Evolutionary conservation across 768 basidiomycete species (phyloP).

Genomic region (Xerocomellus chrysenteron): DNA sequence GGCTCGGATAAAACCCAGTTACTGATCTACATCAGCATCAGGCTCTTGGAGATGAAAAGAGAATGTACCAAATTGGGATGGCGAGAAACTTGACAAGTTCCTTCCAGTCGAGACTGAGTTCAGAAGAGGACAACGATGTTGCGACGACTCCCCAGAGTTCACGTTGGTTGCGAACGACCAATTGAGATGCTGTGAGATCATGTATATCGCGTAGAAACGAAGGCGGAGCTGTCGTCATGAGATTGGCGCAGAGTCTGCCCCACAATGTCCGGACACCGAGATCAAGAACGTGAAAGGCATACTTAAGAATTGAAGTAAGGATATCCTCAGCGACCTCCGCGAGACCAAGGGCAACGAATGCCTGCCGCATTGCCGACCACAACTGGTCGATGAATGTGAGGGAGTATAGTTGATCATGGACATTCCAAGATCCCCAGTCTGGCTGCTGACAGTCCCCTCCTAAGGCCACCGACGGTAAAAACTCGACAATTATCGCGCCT

Average conservation of each 20-base stretch:
- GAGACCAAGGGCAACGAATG: slow-evolving; percentile 44
- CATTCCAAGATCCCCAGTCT: slow-evolving; percentile 22
- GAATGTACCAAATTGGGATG: slow-evolving; percentile 47
- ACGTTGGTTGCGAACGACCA: slow-evolving; percentile 26
- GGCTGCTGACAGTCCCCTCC: slow-evolving; percentile 9
- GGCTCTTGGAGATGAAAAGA: background rate
- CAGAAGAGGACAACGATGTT: slow-evolving; percentile 28
- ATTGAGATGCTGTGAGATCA: slow-evolving; percentile 25
- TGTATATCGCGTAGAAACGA: slow-evolving; percentile 38
- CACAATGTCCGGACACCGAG: slow-evolving; percentile 42
- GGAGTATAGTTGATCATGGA: slow-evolving; percentile 35
- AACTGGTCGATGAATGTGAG: slow-evolving; percentile 44
- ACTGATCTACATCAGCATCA: slow-evolving; percentile 30
- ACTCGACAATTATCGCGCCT: slow-evolving; percentile 35
- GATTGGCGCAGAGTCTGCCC: slow-evolving; percentile 47
- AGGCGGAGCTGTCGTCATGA: slow-evolving; percentile 44
- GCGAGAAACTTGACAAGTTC: slow-evolving; percentile 45
- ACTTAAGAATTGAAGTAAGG: slow-evolving; percentile 45
- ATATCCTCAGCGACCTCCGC: slow-evolving; percentile 45
- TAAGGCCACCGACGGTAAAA: slow-evolving; percentile 28
- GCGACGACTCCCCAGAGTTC: slow-evolving; percentile 51
- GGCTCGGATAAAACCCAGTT: slow-evolving; percentile 43
- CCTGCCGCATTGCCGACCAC: slow-evolving; percentile 52
- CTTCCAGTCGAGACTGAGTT: slow-evolving; percentile 35
- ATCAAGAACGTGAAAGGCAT: slow-evolving; percentile 41